Conservation (phyloP, 1,139 yeast species). For the Zygotorulaspora mrakii region DNA sequence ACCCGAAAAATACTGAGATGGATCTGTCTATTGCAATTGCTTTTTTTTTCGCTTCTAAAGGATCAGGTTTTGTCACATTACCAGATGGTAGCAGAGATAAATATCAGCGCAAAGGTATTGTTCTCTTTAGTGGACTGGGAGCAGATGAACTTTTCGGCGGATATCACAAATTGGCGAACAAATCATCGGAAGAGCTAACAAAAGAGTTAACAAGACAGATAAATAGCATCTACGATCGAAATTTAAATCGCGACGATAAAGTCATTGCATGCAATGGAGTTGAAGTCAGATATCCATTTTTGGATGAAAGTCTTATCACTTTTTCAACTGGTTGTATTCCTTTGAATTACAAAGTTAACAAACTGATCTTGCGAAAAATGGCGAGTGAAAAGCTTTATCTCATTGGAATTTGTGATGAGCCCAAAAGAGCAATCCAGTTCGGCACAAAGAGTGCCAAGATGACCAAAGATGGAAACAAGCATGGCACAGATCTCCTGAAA, state of each 20-base stretch:
- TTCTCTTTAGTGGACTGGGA: slow-evolving; percentile 88
- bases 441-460: slow-evolving; percentile 94
- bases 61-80: slow-evolving; percentile 39
- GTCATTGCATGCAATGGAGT: slow-evolving; percentile 84
- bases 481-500: slow-evolving; percentile 38
- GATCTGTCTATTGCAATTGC: slow-evolving; percentile 93
- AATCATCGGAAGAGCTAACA: slow-evolving; percentile 38
- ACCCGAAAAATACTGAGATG: slow-evolving; percentile 88
- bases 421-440: slow-evolving; percentile 94
- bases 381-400: slow-evolving; percentile 51
- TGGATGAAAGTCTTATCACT: slow-evolving; percentile 60
- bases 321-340: slow-evolving; percentile 50
- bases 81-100: slow-evolving; percentile 14
- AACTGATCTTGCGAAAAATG: slow-evolving; percentile 57
- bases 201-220: slow-evolving; percentile 68
- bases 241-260: slow-evolving; percentile 87
- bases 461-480: slow-evolving; percentile 40
- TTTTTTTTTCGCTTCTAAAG: slow-evolving; percentile 82
- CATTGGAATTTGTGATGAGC: slow-evolving; percentile 59
- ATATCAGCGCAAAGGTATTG: slow-evolving; percentile 57
- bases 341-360: slow-evolving; percentile 56
- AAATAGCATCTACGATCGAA: slow-evolving; percentile 67
- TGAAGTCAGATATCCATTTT: slow-evolving; percentile 84
- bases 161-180: slow-evolving; percentile 49
- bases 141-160: slow-evolving; percentile 97